Conservation (phyloP, 2,329 filamentous ascomycete genomes). For the Fusarium bactridioides region DNA sequence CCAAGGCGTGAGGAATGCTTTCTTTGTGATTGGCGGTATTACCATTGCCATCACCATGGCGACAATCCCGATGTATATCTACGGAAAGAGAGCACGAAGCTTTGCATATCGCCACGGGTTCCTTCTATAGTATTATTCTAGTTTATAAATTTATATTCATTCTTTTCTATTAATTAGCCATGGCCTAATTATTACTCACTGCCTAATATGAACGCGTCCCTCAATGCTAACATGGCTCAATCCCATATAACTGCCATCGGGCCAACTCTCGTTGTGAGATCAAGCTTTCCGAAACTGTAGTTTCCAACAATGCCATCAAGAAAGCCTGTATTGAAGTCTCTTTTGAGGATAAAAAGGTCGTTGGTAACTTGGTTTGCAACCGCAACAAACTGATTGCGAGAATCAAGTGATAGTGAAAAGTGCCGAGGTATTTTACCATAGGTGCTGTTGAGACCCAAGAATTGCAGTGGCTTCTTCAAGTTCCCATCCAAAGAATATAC, state of each 20-base stretch:
- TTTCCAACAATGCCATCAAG: background rate
- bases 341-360: background rate
- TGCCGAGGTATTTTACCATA: background rate
- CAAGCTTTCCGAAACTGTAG: background rate
- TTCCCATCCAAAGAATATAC: background rate
- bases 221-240: background rate
- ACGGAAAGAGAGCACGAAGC: background rate
- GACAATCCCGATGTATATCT: background rate
- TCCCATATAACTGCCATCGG: background rate
- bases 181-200: too few relatives aligned
- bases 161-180: fast-evolving
- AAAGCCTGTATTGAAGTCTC: background rate
- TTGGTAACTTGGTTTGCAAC: background rate
- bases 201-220: too few relatives aligned
- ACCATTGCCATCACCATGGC: background rate
- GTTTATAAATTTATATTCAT: too few relatives aligned
- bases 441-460: background rate
- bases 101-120: background rate
- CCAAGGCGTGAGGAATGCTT: background rate
- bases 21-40: background rate
- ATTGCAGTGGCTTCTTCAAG: background rate
- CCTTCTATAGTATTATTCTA: background rate
- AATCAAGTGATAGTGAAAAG: background rate
- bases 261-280: background rate
- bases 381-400: background rate